Evolutionary conservation across 176 grass and related monocot genomes (phyloP), one percentile per base, ranked within the genome.

Genomic region (Raddia guianensis): DNA sequence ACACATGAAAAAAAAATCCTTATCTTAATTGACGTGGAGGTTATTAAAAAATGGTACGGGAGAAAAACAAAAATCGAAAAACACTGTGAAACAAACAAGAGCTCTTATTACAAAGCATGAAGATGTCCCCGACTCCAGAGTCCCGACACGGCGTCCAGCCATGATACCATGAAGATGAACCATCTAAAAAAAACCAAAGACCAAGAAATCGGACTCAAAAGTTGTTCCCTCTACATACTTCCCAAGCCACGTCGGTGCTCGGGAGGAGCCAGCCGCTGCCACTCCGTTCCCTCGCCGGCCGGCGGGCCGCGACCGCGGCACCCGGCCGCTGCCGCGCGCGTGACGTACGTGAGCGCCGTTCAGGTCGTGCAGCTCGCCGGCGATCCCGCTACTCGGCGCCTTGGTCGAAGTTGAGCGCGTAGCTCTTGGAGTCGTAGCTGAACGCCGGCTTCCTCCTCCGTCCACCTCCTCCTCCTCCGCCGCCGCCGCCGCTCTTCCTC

Each of bases 351-450:
- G 5, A 48, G 1, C 16, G 33, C n/a, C 52, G 55, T 12, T 16
- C 21, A 49, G 52, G 14, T 63, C 55, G 53, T 58, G 45, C 68
- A 51, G 54, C 13, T 75, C 84, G 35, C 63, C 69, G 10, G 55
- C 15, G 64, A 69, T 37, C 8, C 3, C 0, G 43, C 82, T 89
- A 84, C 76, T 75, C 72, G 82, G 48, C 69, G 65, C 77, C 65
- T 53, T 81, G 82, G 82, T 89, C 87, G 87, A 89, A 89, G 82
- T 89, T 89, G 71, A 89, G 87, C 77, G 87, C 87, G 77, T 89
- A 89, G 77, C 87, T 89, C 72, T 80, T 56, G 42, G 87, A 89
- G 87, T 89, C 87, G 77, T 89, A 85, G 87, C 82, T 89, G 82
- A 89, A 85, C 32, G 64, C 82, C 10, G 65, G 52, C 75, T 64